These are phyloP conservation scores for Ogataea salicorniae DNA, from an alignment of 805 yeast genomes.

Conservation along the genomic window DNA sequence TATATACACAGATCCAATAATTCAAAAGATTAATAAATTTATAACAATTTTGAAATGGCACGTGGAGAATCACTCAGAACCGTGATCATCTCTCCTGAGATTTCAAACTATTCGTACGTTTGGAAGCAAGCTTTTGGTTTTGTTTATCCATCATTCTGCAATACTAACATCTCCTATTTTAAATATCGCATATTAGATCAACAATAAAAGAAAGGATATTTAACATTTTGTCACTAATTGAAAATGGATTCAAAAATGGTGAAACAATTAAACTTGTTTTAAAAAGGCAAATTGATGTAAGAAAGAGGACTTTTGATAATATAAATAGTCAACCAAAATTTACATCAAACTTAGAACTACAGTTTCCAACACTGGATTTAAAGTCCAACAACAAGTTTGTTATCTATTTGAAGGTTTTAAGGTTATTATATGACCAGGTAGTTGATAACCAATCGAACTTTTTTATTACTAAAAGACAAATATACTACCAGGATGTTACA, in stretches of 20 bases:
- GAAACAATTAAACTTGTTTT: slow-evolving; percentile 16
- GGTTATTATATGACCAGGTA: slow-evolving; percentile 16
- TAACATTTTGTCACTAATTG: slow-evolving; percentile 17
- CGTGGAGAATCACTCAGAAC: too few species aligned
- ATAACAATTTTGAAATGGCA: too few species aligned
- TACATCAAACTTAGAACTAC: slow-evolving; percentile 4
- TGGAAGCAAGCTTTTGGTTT: too few species aligned
- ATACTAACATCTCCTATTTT: too few species aligned
- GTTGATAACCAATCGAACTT: not conserved
- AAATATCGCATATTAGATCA: not conserved
- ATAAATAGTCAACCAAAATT: not conserved
- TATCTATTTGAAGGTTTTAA: slow-evolving; percentile 19
- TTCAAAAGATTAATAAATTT: too few species aligned
- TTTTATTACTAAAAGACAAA: slow-evolving; percentile 46
- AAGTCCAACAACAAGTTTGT: slow-evolving; percentile 17
- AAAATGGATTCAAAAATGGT: slow-evolving; percentile 26
- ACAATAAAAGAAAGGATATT: slow-evolving; percentile 10
- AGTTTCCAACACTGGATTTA: slow-evolving; percentile 18
- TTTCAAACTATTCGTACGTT: too few species aligned
- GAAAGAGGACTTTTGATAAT: slow-evolving; percentile 5
- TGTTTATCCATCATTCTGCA: too few species aligned
- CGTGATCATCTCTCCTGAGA: too few species aligned
- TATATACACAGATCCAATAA: too few species aligned
- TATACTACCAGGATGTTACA: slow-evolving; percentile 53
- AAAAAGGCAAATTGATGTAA: slow-evolving; percentile 4